Conservation (phyloP, 1,284 basidiomycete genomes). For the Heliocybe sulcata region DNA sequence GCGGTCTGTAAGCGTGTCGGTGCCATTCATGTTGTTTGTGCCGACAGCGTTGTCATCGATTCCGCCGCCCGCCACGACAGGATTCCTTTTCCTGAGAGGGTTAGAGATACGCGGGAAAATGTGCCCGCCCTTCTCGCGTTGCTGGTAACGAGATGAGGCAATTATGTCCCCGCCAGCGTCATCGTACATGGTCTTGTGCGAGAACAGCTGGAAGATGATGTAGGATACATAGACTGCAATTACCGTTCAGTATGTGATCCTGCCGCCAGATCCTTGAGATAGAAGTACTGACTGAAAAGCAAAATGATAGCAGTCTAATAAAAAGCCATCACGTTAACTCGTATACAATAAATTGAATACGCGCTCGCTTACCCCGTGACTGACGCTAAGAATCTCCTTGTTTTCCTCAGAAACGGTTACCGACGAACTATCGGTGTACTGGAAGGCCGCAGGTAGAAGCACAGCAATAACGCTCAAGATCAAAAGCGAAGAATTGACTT, state of each 20-base stretch:
- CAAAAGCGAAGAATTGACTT: slow-evolving; percentile 5
- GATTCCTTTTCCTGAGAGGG: background rate
- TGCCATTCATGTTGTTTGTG: background rate
- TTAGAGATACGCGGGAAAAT: background rate
- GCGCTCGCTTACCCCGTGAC: slow-evolving; percentile 1
- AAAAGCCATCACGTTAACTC: background rate
- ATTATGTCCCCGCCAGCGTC: background rate
- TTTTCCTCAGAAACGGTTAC: background rate
- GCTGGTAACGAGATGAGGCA: background rate
- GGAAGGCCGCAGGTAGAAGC: slow-evolving; percentile 1
- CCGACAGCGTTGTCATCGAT: background rate
- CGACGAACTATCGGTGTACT: slow-evolving; percentile 1
- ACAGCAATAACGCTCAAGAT: slow-evolving; percentile 2
- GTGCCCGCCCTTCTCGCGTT: background rate
- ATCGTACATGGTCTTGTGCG: slow-evolving; percentile 10
- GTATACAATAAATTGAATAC: background rate
- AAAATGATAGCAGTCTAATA: slow-evolving; percentile 71
- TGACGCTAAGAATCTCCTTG: slow-evolving; percentile 2
- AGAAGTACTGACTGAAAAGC: slow-evolving; percentile 53
- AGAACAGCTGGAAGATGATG: slow-evolving; percentile 9
- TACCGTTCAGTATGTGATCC: background rate
- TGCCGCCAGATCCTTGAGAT: slow-evolving; percentile 3
- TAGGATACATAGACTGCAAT: slow-evolving; percentile 1
- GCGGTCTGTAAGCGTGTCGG: no score
- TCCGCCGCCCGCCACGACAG: background rate